Base-by-base conservation (phyloP, 2,329 filamentous ascomycete genomes). In the Epichloe gansuensis region DNA sequence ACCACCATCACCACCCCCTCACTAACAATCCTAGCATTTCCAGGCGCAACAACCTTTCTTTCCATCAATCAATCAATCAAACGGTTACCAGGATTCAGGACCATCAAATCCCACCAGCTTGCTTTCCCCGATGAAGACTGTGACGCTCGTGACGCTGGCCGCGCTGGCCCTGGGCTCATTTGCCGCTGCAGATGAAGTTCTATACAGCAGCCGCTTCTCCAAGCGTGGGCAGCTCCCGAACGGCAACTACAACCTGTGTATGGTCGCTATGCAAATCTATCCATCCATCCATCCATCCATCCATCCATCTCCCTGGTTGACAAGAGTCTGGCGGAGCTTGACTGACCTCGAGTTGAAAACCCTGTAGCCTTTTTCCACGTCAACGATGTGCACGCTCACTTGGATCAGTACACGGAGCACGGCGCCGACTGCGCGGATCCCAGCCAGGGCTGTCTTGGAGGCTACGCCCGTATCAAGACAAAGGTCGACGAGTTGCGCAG, bases 351-450 rank as follows among this genome's bases (percentile, higher is more conserved):
- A 23, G 15, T 21, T 21, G 17, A 21, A 21, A 21, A 21, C 17
- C 2, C 5, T 17, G 23, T 31, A 72, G 70, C 80, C 6, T 83
- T 84, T 68, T 84, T 83, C 66, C 82, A 85, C 63, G 74, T 85
- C 70, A 85, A 85, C 60, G 81, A 85, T 61, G 78, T 85, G 13
- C 82, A 85, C 62, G 75, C 82, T 13, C 82, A 85, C 61, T 69
- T 85, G 17, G 81, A 84, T 61, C 66, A 84, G 63, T 85, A 79
- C 65, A 70, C 74, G 31, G 73, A 74, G 13, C 78, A 77, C 0
- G 81, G 81, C 51, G 77, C 78, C 11, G 80, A 84, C 65, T 85
- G 81, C 68, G 75, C 72, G 0, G 65, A 72, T 27, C 74, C 78
- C 0, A 65, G 71, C 49, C 68, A 70, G 47, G 81, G 80, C 42